Evolutionary conservation across 495 filamentous ascomycete genomes (phyloP).

Genomic region (Aspergillus olivimuriae): DNA sequence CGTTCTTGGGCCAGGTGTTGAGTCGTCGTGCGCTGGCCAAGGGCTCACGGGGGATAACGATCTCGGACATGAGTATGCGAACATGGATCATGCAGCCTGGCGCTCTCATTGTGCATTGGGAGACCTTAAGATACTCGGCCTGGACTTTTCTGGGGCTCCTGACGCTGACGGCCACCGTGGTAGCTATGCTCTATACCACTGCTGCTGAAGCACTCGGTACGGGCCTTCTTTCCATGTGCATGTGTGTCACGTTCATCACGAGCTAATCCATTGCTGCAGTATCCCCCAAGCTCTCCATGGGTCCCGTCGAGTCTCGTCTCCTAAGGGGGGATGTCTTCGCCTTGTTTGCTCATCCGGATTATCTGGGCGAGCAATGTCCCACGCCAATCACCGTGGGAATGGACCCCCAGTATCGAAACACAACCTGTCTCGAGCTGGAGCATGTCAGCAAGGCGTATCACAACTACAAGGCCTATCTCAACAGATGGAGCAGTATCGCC

Average conservation of each 20-base stretch:
- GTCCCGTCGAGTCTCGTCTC: slow-evolving; percentile 30
- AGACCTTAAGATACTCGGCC: slow-evolving; percentile 54
- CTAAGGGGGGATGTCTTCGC: slow-evolving; percentile 52
- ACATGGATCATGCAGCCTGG: slow-evolving; percentile 58
- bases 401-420: slow-evolving; percentile 29
- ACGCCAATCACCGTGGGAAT: slow-evolving; percentile 45
- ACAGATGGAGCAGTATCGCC: slow-evolving; percentile 41
- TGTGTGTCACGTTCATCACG: not conserved
- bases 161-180: slow-evolving; percentile 51
- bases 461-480: slow-evolving; percentile 43
- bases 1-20: slow-evolving; percentile 65
- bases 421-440: slow-evolving; percentile 57
- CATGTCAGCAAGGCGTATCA: slow-evolving; percentile 56
- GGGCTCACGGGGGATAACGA: slow-evolving; percentile 52
- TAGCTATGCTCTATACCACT: slow-evolving; percentile 65
- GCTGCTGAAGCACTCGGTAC: slow-evolving; percentile 60
- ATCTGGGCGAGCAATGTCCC: slow-evolving; percentile 46
- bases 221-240: not conserved
- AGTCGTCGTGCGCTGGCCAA: slow-evolving; percentile 55
- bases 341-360: slow-evolving; percentile 51
- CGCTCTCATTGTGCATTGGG: slow-evolving; percentile 60
- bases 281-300: slow-evolving; percentile 55
- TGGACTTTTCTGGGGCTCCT: slow-evolving; percentile 52
- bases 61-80: slow-evolving; percentile 66
- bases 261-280: slow-evolving; percentile 29